These are phyloP conservation scores for Tirmania nivea DNA, from an alignment of 495 filamentous ascomycete species.

Conservation along the genomic window DNA sequence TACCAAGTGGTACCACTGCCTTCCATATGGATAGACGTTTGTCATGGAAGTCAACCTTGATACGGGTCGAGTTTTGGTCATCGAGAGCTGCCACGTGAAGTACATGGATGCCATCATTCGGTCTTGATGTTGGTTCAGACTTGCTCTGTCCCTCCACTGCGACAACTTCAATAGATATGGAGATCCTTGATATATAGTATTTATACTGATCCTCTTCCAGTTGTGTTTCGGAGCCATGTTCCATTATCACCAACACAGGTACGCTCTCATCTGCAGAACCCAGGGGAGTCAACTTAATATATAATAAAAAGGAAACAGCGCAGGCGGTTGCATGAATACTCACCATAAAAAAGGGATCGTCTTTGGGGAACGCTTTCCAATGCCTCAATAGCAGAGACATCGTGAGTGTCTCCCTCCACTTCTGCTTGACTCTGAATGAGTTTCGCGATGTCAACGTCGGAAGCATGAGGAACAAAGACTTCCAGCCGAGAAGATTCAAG, in stretches of 20 bases:
- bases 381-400: conserved; percentile 21
- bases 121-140: conserved; percentile 5
- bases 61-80: conserved; percentile 14
- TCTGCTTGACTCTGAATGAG: conserved; percentile 27
- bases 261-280: conserved; percentile 16
- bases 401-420: conserved; percentile 21
- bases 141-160: conserved; percentile 15
- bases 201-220: conserved; percentile 12
- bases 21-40: conserved; percentile 65
- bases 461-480: conserved; percentile 54
- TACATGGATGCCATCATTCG: conserved; percentile 21
- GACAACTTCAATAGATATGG: conserved; percentile 18
- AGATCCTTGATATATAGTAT: conserved; percentile 16
- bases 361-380: conserved; percentile 14
- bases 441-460: conserved; percentile 41
- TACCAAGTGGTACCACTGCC: conserved; percentile 45
- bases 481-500: conserved; percentile 50
- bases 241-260: conserved; percentile 18
- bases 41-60: conserved; percentile 30
- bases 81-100: conserved; percentile 26
- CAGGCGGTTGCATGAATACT: neutral
- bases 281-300: too few relatives aligned
- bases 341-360: conserved; percentile 24
- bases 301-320: too few relatives aligned
- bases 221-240: neutral